Evolutionary conservation across 192 early-diverging fungal species (phyloP), one percentile per base, ranked within the genome.

Genomic region (Umbelopsis ramanniana): DNA sequence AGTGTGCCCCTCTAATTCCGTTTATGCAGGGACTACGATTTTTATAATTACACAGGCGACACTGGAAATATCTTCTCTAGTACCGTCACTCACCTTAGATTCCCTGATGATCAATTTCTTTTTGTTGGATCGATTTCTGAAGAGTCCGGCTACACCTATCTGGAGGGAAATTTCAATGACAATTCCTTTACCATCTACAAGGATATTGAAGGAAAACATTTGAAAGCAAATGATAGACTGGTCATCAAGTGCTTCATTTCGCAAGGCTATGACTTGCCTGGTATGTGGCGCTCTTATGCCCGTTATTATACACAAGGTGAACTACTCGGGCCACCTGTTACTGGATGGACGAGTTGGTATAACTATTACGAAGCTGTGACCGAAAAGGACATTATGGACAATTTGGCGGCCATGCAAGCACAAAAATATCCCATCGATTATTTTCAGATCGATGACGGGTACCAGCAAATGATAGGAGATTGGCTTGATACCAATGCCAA

Each of bases 371-470:
- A 79, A 68, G 76, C 55, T 26, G 75, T 85, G 10, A 81, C 76
- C 12, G 80, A 85, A 63, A 71, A 76, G 7, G 70, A 79, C 60
- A 69, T 83, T 0, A 43, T 83, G 23, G 74, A 79, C 21, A 83
- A 79, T 24, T 66, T 83, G 8, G 12, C 67, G 23, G 67, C 63
- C 3, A 48, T 72, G 8, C 52, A 81, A 11, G 47, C 69, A n/a
- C 24, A 76, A 4, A 60, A 52, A 0, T 86, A 81, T 69, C 81
- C 82, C 6, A 81, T 79, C 10, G 77, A 82, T 24, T 71, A 84
- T 0, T 84, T 86, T 47, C 84, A 86, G 66, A 77, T 86, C 23
- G 84, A 86, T 67, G 84, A 86, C 63, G 84, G 84, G 4, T 86
- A 72, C 48, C 67, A 81, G 33, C 76, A 78, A 8, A 66, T 73